These are phyloP conservation scores for Leccinum subgranulosum DNA, from an alignment of 768 basidiomycete species.

Conservation along the genomic window DNA sequence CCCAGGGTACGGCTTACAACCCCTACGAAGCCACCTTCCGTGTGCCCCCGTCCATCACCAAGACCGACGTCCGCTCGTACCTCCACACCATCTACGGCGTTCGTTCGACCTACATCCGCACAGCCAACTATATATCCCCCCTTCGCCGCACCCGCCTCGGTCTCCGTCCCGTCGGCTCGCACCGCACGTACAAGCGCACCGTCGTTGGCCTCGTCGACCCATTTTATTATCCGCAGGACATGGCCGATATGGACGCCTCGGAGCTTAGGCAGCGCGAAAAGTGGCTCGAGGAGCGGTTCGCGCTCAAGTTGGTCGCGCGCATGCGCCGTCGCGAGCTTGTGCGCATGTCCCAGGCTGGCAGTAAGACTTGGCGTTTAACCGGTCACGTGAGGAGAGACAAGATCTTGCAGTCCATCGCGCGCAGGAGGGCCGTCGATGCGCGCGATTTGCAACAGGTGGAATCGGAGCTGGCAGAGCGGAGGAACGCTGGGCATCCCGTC, in stretches of 20 bases:
- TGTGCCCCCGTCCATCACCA: slow-evolving; percentile 84
- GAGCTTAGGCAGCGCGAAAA: slow-evolving; percentile 54
- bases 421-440: slow-evolving; percentile 43
- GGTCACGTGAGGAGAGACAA: slow-evolving; percentile 44
- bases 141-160: slow-evolving; percentile 31
- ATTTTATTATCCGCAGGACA: slow-evolving; percentile 85
- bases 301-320: slow-evolving; percentile 34
- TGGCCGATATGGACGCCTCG: slow-evolving; percentile 70
- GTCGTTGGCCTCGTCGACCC: slow-evolving; percentile 90
- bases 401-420: slow-evolving; percentile 49
- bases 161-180: slow-evolving; percentile 30
- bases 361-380: slow-evolving; percentile 39
- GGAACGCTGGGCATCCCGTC: slow-evolving; percentile 22
- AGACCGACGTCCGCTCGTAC: slow-evolving; percentile 88
- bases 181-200: slow-evolving; percentile 82
- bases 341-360: slow-evolving; percentile 34
- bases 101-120: slow-evolving; percentile 89
- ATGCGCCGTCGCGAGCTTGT: slow-evolving; percentile 33
- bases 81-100: slow-evolving; percentile 84
- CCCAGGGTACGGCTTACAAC: slow-evolving; percentile 77
- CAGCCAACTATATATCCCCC: slow-evolving; percentile 82
- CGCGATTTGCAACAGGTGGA: slow-evolving; percentile 38
- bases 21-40: slow-evolving; percentile 95
- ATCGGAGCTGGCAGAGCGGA: slow-evolving; percentile 25
- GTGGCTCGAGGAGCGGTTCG: slow-evolving; percentile 64